Evolutionary conservation across 1,139 yeast species (phyloP).

Genomic region (Suzukiozyma palmioleophila): DNA sequence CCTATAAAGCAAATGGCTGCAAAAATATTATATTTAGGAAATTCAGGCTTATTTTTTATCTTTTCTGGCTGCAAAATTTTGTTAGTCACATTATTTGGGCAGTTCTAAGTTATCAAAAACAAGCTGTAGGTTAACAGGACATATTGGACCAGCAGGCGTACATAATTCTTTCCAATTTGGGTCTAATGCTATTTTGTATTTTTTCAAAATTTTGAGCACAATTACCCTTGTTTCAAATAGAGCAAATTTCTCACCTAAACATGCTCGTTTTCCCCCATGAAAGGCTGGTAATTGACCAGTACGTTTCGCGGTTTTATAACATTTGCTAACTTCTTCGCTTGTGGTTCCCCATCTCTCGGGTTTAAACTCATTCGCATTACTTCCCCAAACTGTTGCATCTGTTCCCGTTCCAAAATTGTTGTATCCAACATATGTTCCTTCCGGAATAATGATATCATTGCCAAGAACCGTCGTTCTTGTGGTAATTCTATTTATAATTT

Average conservation of each 20-base stretch:
- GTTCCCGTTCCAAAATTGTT: slow-evolving; percentile 56
- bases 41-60: too few relatives aligned
- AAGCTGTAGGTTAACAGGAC: slow-evolving; percentile 17
- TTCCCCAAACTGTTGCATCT: slow-evolving; percentile 47
- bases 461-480: slow-evolving; percentile 36
- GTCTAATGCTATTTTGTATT: slow-evolving; percentile 33
- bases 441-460: slow-evolving; percentile 42
- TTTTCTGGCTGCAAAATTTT: not conserved
- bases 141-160: slow-evolving; percentile 42
- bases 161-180: slow-evolving; percentile 47
- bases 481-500: slow-evolving; percentile 51
- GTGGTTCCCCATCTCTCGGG: slow-evolving; percentile 58
- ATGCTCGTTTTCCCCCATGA: slow-evolving; percentile 60
- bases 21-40: not conserved
- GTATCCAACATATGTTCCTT: slow-evolving; percentile 54
- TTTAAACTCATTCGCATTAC: slow-evolving; percentile 40
- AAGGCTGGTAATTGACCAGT: slow-evolving; percentile 47
- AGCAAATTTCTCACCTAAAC: slow-evolving; percentile 60
- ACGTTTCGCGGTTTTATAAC: slow-evolving; percentile 42
- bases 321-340: slow-evolving; percentile 29
- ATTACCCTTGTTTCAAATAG: slow-evolving; percentile 41
- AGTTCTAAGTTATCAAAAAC: slow-evolving; percentile 8
- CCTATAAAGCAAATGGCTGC: not conserved
- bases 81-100: not conserved
- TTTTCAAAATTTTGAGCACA: slow-evolving; percentile 29